A percentile compares a stretch with the other conserved stretches of the same genome.
These are phyloP conservation scores for Malus hybrid DNA, from an alignment of 331 rosid genomes.

Conservation along the genomic window DNA sequence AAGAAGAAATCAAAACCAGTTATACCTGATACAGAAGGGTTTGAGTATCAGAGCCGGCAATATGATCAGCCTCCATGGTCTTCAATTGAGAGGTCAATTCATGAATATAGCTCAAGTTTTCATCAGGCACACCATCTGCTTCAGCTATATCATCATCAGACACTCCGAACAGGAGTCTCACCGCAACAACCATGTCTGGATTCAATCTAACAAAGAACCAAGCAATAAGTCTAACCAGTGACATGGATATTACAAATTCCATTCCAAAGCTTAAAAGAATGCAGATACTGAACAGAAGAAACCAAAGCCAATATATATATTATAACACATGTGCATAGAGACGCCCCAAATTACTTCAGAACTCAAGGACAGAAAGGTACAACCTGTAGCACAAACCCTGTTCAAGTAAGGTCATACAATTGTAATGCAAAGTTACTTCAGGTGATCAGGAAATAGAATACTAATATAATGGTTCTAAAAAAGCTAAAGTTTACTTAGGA, in stretches of 20 bases:
- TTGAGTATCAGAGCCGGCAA: conserved; percentile 39
- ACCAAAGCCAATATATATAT: background rate
- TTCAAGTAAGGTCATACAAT: background rate
- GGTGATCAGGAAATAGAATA: background rate
- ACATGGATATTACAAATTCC: conserved; percentile 1
- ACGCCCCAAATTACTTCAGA: background rate
- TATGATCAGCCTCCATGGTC: conserved; percentile 35
- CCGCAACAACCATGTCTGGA: conserved; percentile 51
- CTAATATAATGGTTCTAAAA: background rate
- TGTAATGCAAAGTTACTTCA: background rate
- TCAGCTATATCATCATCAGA: conserved; percentile 49
- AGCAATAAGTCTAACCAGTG: conserved; percentile 29
- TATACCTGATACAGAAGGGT: conserved; percentile 54
- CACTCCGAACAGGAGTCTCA: conserved; percentile 81
- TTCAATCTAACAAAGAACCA: conserved; percentile 56
- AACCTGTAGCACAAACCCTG: background rate
- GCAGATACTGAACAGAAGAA: background rate
- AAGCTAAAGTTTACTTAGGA: background rate
- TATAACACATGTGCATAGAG: background rate
- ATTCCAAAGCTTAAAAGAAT: background rate
- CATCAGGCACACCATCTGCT: conserved; percentile 53
- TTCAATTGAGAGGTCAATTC: conserved; percentile 48
- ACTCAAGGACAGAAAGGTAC: background rate
- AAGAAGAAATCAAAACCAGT: conserved; percentile 8
- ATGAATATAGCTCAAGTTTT: conserved; percentile 43